Percentiles rank a stretch among this genome's conserved stretches.
Evolutionary conservation across 495 filamentous ascomycete species (phyloP).

Genomic region (Pseudoneurospora amorphoporcata): DNA sequence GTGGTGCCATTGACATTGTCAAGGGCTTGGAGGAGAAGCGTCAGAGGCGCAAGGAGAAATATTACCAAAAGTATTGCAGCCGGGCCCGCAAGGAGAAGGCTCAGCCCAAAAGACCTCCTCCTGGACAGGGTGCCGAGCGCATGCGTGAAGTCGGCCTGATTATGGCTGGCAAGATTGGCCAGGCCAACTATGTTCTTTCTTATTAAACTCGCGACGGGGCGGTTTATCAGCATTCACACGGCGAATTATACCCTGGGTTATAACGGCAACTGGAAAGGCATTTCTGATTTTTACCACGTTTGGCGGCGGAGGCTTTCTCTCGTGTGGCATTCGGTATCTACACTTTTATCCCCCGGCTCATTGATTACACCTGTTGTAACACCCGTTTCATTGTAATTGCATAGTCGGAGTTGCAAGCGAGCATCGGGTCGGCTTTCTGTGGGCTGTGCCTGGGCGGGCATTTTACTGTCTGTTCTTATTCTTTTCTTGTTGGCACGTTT

Average conservation of each 20-base stretch:
- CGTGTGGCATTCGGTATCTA: not conserved
- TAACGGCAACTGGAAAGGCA: constrained; percentile 14
- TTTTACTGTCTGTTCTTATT: not conserved
- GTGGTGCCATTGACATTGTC: constrained; percentile 93
- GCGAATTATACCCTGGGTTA: constrained; percentile 7
- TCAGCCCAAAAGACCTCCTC: constrained; percentile 41
- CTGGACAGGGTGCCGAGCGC: constrained; percentile 80
- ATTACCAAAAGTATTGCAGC: constrained; percentile 62
- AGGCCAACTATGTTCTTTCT: constrained; percentile 71
- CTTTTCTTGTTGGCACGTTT: not conserved
- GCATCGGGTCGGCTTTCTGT: not conserved
- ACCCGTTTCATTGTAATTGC: not conserved
- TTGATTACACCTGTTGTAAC: not conserved
- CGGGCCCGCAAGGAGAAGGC: constrained; percentile 42
- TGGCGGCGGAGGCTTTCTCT: not conserved
- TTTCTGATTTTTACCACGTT: constrained; percentile 13
- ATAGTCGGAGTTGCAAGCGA: not conserved
- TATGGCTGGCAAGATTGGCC: constrained; percentile 69
- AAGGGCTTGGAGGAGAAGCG: constrained; percentile 92
- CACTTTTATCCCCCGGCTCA: not conserved
- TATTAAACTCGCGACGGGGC: constrained; percentile 38
- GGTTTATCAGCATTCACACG: constrained; percentile 21
- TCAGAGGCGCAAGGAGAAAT: constrained; percentile 82
- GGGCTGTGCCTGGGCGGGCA: not conserved
- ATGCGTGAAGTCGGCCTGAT: constrained; percentile 90